Base-by-base conservation (phyloP, 1,284 basidiomycete genomes). In the Waitea zeae region DNA sequence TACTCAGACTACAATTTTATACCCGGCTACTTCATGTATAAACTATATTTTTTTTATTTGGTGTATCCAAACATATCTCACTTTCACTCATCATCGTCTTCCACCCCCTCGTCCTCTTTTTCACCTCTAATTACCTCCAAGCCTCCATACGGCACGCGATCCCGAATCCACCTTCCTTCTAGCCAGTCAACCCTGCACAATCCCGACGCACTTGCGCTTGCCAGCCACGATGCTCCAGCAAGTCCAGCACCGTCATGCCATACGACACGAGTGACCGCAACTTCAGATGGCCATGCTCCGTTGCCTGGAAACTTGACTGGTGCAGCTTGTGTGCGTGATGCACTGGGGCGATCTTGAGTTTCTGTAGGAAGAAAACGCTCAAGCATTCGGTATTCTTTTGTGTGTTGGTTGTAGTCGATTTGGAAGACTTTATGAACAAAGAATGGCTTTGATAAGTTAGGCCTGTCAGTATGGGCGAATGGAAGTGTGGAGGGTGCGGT, bases 361-460 rank as follows among this genome's bases (percentile, higher is more conserved):
- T 78, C 77, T 69, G 75, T 67, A 0, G 89, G 87, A 3, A 79
- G 51, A 44, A 90, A 77, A 24, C 70, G 68, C 41, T 96, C 89
- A 5, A 87, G 56, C 76, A 95, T 86, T 15, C 88, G 61, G 46
- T 70, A 86, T 40, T 83, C 70, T 19, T 70, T 67, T 0, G 67
- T 67, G 12, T 63, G 67, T 15, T 74, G 69, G 46, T 71, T 84
- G 46, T 83, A 87, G 54, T 95, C 90, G 35, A 96, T 62, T 45
- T 86, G 82, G 47, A 73, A 95, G 11, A 92, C 62, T 42, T 75
- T 79, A 47, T 88, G 76, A 12, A 68, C 61, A 35, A 84, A 70
- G 46, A 83, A 72, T 0, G 80, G 78, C 82, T 88, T 42, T 6
- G 11, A 40, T 2, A 12, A 29, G 7, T 0, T 17, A 32, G 34